phyloP scores from a whole-genome alignment of 768 basidiomycete genomes.

The Hebeloma cylindrosporum region DNA sequence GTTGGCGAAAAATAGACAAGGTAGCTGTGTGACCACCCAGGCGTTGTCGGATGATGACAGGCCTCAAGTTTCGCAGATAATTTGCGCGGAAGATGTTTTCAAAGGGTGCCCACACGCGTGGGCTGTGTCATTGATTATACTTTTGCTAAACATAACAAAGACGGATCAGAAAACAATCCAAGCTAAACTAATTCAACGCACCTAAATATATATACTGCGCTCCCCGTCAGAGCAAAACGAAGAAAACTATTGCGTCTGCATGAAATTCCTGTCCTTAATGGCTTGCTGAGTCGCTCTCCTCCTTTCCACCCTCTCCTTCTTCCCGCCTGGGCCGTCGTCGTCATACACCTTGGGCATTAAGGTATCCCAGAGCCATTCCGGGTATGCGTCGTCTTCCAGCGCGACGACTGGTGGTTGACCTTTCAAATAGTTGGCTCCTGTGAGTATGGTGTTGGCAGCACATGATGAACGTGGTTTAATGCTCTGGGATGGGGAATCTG shows the following conservation, averaged over 20 bases:
- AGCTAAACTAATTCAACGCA: neutral
- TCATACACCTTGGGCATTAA: slow-evolving; percentile 57
- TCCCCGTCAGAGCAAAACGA: too few species aligned
- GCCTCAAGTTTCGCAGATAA: too few species aligned
- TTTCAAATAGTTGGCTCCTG: slow-evolving; percentile 83
- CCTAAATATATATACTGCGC: neutral
- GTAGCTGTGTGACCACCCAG: too few species aligned
- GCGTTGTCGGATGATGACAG: too few species aligned
- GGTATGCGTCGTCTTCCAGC: slow-evolving; percentile 80
- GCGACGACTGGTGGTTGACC: slow-evolving; percentile 77
- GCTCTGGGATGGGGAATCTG: neutral
- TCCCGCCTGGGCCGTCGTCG: slow-evolving; percentile 76
- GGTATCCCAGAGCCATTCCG: slow-evolving; percentile 85
- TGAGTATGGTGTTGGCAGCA: slow-evolving; percentile 67
- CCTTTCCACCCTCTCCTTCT: slow-evolving; percentile 55
- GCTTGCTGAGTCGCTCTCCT: slow-evolving; percentile 61
- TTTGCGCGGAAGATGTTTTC: neutral
- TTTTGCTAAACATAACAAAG: neutral
- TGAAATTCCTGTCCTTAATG: slow-evolving; percentile 83
- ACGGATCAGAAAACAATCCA: neutral
- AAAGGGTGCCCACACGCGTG: neutral
- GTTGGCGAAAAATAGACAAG: too few species aligned
- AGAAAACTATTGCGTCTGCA: slow-evolving; percentile 71
- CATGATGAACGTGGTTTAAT: slow-evolving; percentile 60
- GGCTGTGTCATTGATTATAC: neutral